Evolutionary conservation across 352 stramenopile genomes (phyloP).

Genomic region (Hyphochytrium catenoides): DNA sequence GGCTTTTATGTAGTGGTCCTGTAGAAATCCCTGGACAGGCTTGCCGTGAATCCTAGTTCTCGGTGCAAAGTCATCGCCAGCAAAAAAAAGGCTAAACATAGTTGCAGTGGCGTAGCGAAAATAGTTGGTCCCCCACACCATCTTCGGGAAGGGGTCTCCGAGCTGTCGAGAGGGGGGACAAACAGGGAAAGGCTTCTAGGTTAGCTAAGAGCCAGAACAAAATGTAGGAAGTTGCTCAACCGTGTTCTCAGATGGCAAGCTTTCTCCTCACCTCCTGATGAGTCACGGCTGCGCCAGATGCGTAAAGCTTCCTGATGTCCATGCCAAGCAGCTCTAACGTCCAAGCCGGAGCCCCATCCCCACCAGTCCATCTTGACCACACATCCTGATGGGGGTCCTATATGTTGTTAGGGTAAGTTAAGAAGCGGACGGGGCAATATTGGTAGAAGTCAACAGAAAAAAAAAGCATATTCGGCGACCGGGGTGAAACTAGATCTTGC

Average conservation of each 20-base stretch:
- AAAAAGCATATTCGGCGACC: too few species aligned
- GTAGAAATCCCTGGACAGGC: slow-evolving; percentile 55
- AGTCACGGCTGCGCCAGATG: slow-evolving; percentile 32
- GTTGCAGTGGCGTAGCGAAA: slow-evolving; percentile 63
- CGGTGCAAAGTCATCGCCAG: slow-evolving; percentile 35
- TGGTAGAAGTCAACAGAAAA: too few species aligned
- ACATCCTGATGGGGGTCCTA: slow-evolving; percentile 76
- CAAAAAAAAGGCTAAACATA: slow-evolving; percentile 76
- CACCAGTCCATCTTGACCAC: slow-evolving; percentile 66
- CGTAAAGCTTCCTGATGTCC: slow-evolving; percentile 34
- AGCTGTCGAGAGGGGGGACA: slow-evolving; percentile 2
- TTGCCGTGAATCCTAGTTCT: slow-evolving; percentile 33
- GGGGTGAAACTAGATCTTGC: too few species aligned
- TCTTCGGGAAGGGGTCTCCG: slow-evolving; percentile 68
- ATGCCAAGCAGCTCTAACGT: slow-evolving; percentile 52
- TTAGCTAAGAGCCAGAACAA: too few species aligned
- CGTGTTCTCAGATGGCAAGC: too few species aligned
- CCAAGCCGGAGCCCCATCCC: slow-evolving; percentile 64
- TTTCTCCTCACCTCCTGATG: too few species aligned
- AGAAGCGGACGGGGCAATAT: too few species aligned
- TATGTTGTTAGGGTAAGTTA: too few species aligned
- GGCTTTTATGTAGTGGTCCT: slow-evolving; percentile 54
- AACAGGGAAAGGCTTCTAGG: too few species aligned
- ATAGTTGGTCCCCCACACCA: slow-evolving; percentile 77
- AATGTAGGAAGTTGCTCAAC: too few species aligned